Evolutionary conservation across 768 basidiomycete genomes (phyloP).

Genomic region (Lactarius indigo): DNA sequence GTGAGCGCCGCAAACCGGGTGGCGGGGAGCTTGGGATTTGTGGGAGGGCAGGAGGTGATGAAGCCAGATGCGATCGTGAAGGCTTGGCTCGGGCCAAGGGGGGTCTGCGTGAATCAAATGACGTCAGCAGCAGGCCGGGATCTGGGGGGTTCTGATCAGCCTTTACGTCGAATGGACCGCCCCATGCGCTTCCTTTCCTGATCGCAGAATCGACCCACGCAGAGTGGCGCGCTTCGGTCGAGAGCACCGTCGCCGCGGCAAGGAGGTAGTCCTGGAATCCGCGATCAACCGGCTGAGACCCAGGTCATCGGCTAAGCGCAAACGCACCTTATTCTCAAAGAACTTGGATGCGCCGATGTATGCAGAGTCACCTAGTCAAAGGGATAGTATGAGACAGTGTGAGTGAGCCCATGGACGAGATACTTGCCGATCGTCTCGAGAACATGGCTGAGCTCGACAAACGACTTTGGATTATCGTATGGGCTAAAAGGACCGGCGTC

Average conservation of each 20-base stretch:
- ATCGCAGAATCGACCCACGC: conserved; percentile 56
- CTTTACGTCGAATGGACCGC: conserved; percentile 51
- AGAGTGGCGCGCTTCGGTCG: conserved; percentile 62
- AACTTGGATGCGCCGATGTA: conserved; percentile 53
- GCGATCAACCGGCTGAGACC: conserved; percentile 4
- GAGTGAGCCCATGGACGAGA: not conserved
- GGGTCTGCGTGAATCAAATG: conserved; percentile 33
- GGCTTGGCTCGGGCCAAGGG: conserved; percentile 40
- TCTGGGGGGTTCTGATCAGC: conserved; percentile 2
- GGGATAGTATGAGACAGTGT: not conserved
- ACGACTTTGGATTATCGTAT: conserved; percentile 44
- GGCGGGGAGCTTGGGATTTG: conserved; percentile 49
- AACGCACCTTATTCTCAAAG: conserved; percentile 42
- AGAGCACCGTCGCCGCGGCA: conserved; percentile 53
- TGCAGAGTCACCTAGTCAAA: conserved; percentile 38
- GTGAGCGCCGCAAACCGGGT: conserved; percentile 50
- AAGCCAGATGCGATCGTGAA: conserved; percentile 42
- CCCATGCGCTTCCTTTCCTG: conserved; percentile 50
- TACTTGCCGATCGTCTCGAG: conserved; percentile 49
- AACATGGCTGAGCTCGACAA: conserved; percentile 47
- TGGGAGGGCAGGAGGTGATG: conserved; percentile 50
- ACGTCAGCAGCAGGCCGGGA: conserved; percentile 29
- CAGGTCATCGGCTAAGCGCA: conserved; percentile 26
- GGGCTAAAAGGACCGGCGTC: conserved; percentile 33
- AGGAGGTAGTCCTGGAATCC: conserved; percentile 40